A percentile compares a stretch with the other conserved stretches of the same genome.
Evolutionary conservation across 805 yeast species (phyloP).

Genomic region (Candida tibetensis): DNA sequence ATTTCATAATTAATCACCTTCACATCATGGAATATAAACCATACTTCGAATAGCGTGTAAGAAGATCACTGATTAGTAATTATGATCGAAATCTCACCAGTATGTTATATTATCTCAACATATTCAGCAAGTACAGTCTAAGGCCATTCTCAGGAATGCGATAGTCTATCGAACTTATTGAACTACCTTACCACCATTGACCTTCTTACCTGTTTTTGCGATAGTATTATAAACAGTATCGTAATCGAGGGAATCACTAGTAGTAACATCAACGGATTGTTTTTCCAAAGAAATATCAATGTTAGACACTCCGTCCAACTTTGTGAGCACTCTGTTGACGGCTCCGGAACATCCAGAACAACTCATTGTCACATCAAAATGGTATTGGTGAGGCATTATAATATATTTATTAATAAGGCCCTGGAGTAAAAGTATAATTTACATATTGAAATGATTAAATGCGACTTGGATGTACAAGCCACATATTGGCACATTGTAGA

Average conservation of each 20-base stretch:
- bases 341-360: constrained; percentile 90
- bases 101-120: too few species aligned
- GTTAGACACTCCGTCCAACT: constrained; percentile 69
- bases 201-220: constrained; percentile 86
- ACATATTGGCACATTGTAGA: too few species aligned
- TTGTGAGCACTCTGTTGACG: constrained; percentile 69
- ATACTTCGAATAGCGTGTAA: too few species aligned
- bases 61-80: too few species aligned
- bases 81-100: too few species aligned
- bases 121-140: too few species aligned
- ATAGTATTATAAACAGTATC: constrained; percentile 80
- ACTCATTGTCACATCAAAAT: constrained; percentile 79
- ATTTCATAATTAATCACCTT: too few species aligned
- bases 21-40: too few species aligned
- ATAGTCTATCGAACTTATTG: constrained; percentile 12
- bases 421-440: too few species aligned
- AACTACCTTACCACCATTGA: constrained; percentile 60
- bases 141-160: not conserved
- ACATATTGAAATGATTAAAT: too few species aligned
- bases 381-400: constrained; percentile 61
- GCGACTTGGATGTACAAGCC: too few species aligned
- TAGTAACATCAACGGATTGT: constrained; percentile 78
- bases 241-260: constrained; percentile 54
- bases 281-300: constrained; percentile 73
- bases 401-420: too few species aligned